Conservation (phyloP, 805 yeast genomes). For the Ogataea allantospora region DNA sequence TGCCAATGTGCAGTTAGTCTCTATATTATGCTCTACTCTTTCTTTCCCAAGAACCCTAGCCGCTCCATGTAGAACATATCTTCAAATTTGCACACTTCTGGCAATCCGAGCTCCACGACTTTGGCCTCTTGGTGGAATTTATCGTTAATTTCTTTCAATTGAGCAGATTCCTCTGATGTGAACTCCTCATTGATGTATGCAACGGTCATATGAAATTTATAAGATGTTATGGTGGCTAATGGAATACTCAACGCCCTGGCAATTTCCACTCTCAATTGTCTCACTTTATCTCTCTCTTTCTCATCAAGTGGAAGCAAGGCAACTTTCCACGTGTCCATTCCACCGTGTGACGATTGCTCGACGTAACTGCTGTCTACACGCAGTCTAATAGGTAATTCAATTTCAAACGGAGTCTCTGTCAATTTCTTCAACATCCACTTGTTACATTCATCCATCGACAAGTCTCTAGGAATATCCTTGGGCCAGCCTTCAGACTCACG, state of each 20-base stretch:
- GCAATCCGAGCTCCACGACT: slow-evolving; percentile 15
- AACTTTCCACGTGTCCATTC: slow-evolving; percentile 22
- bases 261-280: slow-evolving; percentile 9
- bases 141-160: slow-evolving; percentile 11
- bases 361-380: slow-evolving; percentile 13
- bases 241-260: slow-evolving; percentile 12
- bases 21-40: neutral
- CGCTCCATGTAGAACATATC: slow-evolving; percentile 23
- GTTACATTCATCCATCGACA: slow-evolving; percentile 18
- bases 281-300: slow-evolving; percentile 12
- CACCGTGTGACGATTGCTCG: slow-evolving; percentile 13
- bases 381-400: slow-evolving; percentile 17
- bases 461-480: slow-evolving; percentile 11
- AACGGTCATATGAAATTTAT: slow-evolving; percentile 19
- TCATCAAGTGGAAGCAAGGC: slow-evolving; percentile 15
- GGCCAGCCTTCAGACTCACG: slow-evolving; percentile 20
- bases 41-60: slow-evolving; percentile 8
- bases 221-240: slow-evolving; percentile 5
- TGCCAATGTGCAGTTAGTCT: neutral
- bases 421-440: slow-evolving; percentile 15
- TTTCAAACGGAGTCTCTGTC: slow-evolving; percentile 4
- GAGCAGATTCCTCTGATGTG: slow-evolving; percentile 16
- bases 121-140: slow-evolving; percentile 10
- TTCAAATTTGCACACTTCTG: slow-evolving; percentile 19
- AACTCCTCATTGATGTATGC: slow-evolving; percentile 18